phyloP scores from a whole-genome alignment of 1,284 basidiomycete species.

The Dichomitus squalens region DNA sequence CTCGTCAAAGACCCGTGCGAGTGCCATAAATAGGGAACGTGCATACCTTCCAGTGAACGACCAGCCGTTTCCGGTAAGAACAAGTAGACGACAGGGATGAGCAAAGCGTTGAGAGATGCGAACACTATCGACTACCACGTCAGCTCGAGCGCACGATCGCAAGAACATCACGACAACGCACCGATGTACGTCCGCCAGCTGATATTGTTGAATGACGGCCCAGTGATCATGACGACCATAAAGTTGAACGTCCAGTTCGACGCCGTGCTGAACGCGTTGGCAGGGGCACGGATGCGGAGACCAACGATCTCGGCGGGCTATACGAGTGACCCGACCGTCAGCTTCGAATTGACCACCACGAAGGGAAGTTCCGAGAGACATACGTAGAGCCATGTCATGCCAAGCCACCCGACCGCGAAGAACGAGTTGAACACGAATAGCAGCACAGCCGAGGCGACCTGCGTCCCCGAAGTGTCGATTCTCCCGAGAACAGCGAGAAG shows the following conservation, averaged over 20 bases:
- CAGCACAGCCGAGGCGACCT: constrained; percentile 59
- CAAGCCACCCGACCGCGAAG: constrained; percentile 74
- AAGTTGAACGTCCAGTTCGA: constrained; percentile 75
- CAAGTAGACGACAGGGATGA: constrained; percentile 61
- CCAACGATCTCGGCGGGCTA: constrained; percentile 70
- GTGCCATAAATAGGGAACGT: not conserved
- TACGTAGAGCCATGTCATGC: constrained; percentile 73
- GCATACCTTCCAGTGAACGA: constrained; percentile 58
- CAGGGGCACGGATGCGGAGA: constrained; percentile 63
- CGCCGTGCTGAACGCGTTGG: constrained; percentile 69
- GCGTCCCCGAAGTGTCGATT: constrained; percentile 47
- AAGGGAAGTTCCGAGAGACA: constrained; percentile 26
- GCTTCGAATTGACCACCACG: not conserved
- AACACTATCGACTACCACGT: constrained; percentile 46
- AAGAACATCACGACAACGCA: constrained; percentile 24
- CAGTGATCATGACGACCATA: constrained; percentile 68
- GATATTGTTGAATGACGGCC: constrained; percentile 65
- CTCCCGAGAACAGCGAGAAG: constrained; percentile 60
- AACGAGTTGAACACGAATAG: constrained; percentile 73
- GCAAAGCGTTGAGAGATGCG: constrained; percentile 59
- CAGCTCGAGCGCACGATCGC: not conserved
- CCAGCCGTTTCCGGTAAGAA: constrained; percentile 75
- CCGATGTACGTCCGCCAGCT: constrained; percentile 65
- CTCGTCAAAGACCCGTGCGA: not conserved
- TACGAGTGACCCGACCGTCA: not conserved